Conservation (phyloP, 2,329 filamentous ascomycete species). For the Fusarium sacchari region DNA sequence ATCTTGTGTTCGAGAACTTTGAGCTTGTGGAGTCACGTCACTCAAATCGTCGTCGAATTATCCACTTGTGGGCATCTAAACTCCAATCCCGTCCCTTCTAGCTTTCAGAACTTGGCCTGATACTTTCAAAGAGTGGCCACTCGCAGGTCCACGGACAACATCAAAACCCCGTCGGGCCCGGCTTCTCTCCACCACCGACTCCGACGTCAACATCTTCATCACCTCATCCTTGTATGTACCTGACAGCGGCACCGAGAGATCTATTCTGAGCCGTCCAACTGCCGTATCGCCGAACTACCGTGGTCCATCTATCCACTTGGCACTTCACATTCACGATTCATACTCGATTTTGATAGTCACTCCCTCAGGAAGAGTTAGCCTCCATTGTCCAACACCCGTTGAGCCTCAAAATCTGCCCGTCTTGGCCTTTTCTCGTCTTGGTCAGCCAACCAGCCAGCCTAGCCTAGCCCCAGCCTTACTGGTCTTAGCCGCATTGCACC, state of each 20-base stretch:
- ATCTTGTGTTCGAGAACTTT: constrained; percentile 19
- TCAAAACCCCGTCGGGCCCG: constrained; percentile 30
- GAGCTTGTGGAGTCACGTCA: constrained; percentile 13
- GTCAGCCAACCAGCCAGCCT: background rate
- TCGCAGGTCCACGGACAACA: background rate
- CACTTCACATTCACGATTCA: background rate
- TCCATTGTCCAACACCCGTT: background rate
- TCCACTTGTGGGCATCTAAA: constrained; percentile 8
- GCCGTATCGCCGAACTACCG: constrained; percentile 13
- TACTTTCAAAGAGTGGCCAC: background rate
- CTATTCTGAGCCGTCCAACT: constrained; percentile 19
- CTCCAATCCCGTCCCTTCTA: constrained; percentile 2
- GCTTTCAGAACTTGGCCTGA: background rate
- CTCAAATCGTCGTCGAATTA: background rate
- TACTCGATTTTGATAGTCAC: background rate
- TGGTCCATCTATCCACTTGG: background rate
- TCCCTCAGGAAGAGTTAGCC: background rate
- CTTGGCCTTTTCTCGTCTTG: constrained; percentile 13
- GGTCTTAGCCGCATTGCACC: constrained; percentile 8
- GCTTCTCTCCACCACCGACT: constrained; percentile 21
- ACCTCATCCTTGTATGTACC: constrained; percentile 26
- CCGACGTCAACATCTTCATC: constrained; percentile 18
- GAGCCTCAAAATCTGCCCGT: constrained; percentile 19
- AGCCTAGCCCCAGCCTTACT: constrained; percentile 16
- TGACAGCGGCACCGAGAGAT: constrained; percentile 10